Conservation (phyloP, 78 protist genomes). For the Blattamonas nauphoetae region DNA sequence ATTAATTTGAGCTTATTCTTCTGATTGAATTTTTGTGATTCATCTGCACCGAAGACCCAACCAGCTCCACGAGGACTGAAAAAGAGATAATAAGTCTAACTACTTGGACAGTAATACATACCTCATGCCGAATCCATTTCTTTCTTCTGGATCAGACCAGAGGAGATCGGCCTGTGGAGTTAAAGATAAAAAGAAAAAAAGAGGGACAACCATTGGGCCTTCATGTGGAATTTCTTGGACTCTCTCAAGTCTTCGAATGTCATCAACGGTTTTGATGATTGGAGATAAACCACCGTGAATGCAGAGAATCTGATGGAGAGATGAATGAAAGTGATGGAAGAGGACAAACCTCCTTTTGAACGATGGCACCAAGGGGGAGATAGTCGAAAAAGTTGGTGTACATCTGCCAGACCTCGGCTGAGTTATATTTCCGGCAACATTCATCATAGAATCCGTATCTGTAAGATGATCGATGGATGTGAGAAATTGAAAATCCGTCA, state of each 20-base stretch:
- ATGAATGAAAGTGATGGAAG: constrained; percentile 9
- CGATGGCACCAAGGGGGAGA: constrained; percentile 73
- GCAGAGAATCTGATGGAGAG: constrained; percentile 62
- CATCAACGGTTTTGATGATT: constrained; percentile 63
- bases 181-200: not conserved
- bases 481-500: not conserved
- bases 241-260: constrained; percentile 61
- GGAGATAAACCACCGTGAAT: constrained; percentile 92
- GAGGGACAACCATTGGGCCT: constrained; percentile 41
- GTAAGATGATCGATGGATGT: not conserved
- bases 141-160: constrained; percentile 84
- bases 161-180: constrained; percentile 72
- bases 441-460: constrained; percentile 88
- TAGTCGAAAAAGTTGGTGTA: constrained; percentile 82
- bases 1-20: constrained; percentile 63
- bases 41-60: constrained; percentile 83
- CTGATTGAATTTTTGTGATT: constrained; percentile 72
- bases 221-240: constrained; percentile 76
- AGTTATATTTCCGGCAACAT: constrained; percentile 78
- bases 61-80: constrained; percentile 93
- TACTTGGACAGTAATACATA: not conserved
- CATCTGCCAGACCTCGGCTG: constrained; percentile 73
- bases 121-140: not conserved
- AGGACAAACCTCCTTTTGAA: constrained; percentile 52
- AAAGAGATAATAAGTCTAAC: not conserved